Base-by-base conservation (phyloP, 495 filamentous ascomycete species). In the Hypoxylon trugodes region DNA sequence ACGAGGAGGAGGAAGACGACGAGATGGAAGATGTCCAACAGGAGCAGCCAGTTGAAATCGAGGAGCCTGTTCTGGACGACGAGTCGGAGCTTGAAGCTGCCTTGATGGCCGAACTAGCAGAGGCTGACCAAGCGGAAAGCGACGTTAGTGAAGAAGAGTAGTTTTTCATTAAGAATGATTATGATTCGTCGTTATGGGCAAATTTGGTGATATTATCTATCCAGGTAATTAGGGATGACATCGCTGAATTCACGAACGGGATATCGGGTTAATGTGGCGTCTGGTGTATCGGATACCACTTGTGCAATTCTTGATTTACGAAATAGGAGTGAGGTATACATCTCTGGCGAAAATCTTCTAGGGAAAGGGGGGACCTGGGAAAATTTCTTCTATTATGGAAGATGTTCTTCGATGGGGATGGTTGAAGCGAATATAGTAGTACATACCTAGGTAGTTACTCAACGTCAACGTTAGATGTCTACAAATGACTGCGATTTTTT, bases 61-160 rank as follows among this genome's bases (percentile, higher is more conserved):
- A 70, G 2, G 67, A 56, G 6, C 42, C 50, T 13, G 56, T 2
- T 8, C 46, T 72, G 21, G 72, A 66, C 18, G 56, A 76, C 7
- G 71, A 73, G 2, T 65, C 71, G 37, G 73, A 79, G 13, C 65
- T 80, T 10, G 79, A 79, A 42, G 75, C 74, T 9, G 75, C 72
- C 46, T 49, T 80, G 22, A 66, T 74, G 36, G 70, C 58, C 8
- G 74, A 74, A 60, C 61, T 79, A 15, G 63, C 46, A 1, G 66
- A 74, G 40, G 61, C 54, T 18, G 63, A 68, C 16, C 48, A 45
- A 25, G 53, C 53, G 30, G 75, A 76, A 38, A 77, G 74, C 59
- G 74, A 75, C 33, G 74, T 76, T 33, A 77, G 74, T 40, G 75
- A 77, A 63, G 74, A 75, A 55, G 75, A 76, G 22, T 76, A 32